phyloP scores from a whole-genome alignment of 2,329 filamentous ascomycete genomes.

The Ophiostoma sp. region DNA sequence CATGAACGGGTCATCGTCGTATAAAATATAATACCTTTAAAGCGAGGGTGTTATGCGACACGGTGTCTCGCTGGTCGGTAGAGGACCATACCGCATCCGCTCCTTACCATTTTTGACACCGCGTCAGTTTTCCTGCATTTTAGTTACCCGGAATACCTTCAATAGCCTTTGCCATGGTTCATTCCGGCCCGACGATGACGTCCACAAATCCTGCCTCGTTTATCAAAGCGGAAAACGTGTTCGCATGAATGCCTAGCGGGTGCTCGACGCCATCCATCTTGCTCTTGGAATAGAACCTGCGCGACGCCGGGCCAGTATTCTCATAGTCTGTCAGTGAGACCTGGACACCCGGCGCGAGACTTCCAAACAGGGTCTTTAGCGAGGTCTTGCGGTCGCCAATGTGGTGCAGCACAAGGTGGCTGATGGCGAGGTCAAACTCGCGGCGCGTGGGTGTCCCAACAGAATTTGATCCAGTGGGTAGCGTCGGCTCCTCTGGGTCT shows the following conservation, averaged over 20 bases:
- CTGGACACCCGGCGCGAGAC: constrained; percentile 43
- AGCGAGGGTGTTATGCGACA: too few species aligned
- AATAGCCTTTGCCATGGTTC: constrained; percentile 46
- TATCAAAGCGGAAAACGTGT: constrained; percentile 41
- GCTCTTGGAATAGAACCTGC: constrained; percentile 46
- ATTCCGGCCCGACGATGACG: constrained; percentile 43
- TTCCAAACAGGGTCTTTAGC: constrained; percentile 42
- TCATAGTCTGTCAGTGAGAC: constrained; percentile 54
- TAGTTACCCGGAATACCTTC: constrained; percentile 43
- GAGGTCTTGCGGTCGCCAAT: constrained; percentile 42
- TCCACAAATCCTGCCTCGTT: constrained; percentile 44
- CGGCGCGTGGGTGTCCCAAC: constrained; percentile 27
- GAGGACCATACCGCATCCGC: too few species aligned
- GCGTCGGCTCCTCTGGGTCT: constrained; percentile 43
- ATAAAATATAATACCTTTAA: too few species aligned
- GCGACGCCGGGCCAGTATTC: constrained; percentile 48
- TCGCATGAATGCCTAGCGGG: constrained; percentile 43
- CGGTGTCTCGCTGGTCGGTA: too few species aligned
- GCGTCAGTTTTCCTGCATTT: constrained; percentile 33
- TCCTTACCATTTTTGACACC: too few species aligned
- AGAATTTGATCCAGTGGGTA: constrained; percentile 32
- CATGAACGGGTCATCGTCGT: too few species aligned
- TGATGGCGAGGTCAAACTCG: constrained; percentile 48
- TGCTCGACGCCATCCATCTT: constrained; percentile 51
- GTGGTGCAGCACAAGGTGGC: constrained; percentile 53